phyloP scores from a whole-genome alignment of 164 flowering plant genomes.

The Vitis cinerea region DNA sequence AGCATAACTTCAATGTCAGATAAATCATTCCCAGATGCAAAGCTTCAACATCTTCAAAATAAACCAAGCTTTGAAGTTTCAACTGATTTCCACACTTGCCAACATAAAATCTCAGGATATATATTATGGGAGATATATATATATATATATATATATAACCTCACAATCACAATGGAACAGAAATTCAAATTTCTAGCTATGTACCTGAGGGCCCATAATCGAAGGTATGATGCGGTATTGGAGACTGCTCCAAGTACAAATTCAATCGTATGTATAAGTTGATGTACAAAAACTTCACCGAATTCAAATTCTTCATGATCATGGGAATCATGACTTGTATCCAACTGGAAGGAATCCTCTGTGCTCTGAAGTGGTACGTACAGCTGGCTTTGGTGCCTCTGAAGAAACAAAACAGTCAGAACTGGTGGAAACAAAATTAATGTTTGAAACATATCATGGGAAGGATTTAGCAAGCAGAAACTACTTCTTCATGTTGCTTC shows the following conservation, averaged over 20 bases:
- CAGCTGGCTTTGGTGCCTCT: conserved; percentile 88
- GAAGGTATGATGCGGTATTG: conserved; percentile 97
- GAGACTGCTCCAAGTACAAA: conserved; percentile 99
- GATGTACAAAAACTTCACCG: conserved; percentile 96
- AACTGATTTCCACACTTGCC: background rate
- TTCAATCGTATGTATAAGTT: conserved; percentile 95
- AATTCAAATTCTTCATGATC: conserved; percentile 93
- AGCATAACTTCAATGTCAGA: no score
- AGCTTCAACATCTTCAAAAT: no score
- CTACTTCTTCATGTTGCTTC: conserved; percentile 74
- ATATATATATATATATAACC: background rate
- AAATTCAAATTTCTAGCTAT: background rate
- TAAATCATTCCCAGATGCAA: no score
- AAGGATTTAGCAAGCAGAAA: background rate
- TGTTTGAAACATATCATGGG: background rate
- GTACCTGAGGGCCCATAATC: conserved; percentile 98
- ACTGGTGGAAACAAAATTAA: background rate
- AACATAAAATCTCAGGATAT: no score
- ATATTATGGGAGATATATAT: no score
- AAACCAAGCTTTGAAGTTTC: background rate
- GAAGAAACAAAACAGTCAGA: conserved; percentile 25
- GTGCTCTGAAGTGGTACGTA: conserved; percentile 55
- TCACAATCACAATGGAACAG: background rate
- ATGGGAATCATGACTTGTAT: conserved; percentile 56
- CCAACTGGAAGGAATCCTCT: conserved; percentile 67